These are phyloP conservation scores for Nymphaea thermarum DNA, from an alignment of 164 flowering plant species.

Conservation along the genomic window DNA sequence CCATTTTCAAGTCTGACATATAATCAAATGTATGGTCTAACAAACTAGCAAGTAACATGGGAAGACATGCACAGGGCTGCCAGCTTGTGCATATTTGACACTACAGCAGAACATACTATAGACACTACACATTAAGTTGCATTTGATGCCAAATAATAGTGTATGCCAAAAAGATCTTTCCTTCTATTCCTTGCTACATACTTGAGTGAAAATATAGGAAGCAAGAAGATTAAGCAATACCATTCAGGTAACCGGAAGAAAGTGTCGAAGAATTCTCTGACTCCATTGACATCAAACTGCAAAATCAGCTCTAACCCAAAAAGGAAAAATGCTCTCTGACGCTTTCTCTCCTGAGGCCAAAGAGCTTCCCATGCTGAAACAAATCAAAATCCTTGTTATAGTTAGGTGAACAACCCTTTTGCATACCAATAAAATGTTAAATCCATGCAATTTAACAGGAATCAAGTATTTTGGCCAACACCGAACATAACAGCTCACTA, in stretches of 20 bases:
- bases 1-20: too few species aligned
- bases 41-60: too few species aligned
- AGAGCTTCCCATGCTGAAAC: slow-evolving; percentile 89
- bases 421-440: too few species aligned
- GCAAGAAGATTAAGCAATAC: slow-evolving; percentile 20
- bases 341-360: slow-evolving; percentile 95
- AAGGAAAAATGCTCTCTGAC: slow-evolving; percentile 92
- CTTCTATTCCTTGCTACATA: background rate
- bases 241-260: slow-evolving; percentile 85
- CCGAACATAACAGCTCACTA: too few species aligned
- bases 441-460: too few species aligned
- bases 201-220: background rate
- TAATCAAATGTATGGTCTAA: too few species aligned
- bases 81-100: too few species aligned
- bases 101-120: too few species aligned
- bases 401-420: too few species aligned
- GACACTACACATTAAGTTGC: too few species aligned
- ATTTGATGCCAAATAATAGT: background rate
- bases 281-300: slow-evolving; percentile 83
- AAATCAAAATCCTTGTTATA: background rate
- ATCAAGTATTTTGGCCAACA: too few species aligned
- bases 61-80: too few species aligned
- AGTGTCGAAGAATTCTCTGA: slow-evolving; percentile 69
- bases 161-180: background rate
- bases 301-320: slow-evolving; percentile 90